phyloP scores from a whole-genome alignment of 352 stramenopile species.

The Blastocystis sp. region DNA sequence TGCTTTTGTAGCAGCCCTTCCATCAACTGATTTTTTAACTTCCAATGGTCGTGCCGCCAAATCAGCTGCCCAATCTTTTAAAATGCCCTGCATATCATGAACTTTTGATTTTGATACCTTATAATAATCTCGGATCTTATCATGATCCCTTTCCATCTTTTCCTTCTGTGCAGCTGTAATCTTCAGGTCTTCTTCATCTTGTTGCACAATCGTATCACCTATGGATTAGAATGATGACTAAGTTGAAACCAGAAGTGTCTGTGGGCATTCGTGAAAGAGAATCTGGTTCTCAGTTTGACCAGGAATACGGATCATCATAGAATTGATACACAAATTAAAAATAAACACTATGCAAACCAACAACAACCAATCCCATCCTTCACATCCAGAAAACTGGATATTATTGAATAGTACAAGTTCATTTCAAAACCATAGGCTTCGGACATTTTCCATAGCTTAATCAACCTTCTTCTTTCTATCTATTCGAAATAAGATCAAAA shows the following conservation, averaged over 20 bases:
- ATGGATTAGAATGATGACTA: neutral
- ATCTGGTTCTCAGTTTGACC: neutral
- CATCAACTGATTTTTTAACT: conserved; percentile 46
- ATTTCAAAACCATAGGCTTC: neutral
- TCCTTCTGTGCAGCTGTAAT: conserved; percentile 46
- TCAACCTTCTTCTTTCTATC: neutral
- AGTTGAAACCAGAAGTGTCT: neutral
- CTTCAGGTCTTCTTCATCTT: conserved; percentile 47
- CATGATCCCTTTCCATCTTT: conserved; percentile 50
- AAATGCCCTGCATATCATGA: neutral
- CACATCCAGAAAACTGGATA: too few relatives aligned
- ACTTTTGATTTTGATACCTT: neutral
- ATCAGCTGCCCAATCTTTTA: conserved; percentile 46
- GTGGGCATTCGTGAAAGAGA: neutral
- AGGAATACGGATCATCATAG: neutral
- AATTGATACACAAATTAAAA: neutral
- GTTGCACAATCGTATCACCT: neutral
- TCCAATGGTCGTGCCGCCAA: conserved; percentile 27
- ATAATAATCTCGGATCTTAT: conserved; percentile 47
- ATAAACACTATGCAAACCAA: neutral
- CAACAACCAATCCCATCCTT: neutral
- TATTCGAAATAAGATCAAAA: neutral
- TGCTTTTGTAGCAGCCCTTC: conserved; percentile 7
- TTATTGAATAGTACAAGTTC: too few relatives aligned
- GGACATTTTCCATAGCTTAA: neutral